These are phyloP conservation scores for Clohesyomyces aquaticus DNA, from an alignment of 495 filamentous ascomycete species.

Conservation along the genomic window DNA sequence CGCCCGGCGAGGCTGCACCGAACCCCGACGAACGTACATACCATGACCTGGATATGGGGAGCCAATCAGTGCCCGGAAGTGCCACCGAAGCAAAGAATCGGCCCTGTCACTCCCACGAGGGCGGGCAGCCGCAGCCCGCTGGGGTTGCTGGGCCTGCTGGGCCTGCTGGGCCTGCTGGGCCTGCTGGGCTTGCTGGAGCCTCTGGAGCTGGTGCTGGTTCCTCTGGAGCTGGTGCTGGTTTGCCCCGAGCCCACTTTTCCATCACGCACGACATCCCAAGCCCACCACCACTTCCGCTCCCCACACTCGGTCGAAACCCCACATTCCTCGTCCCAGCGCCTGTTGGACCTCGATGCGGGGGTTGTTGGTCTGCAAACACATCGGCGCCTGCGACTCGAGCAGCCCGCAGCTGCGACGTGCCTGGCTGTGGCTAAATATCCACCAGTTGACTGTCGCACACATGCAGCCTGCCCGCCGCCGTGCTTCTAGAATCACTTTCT, in stretches of 20 bases:
- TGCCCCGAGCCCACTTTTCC: background rate
- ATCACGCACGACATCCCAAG: slow-evolving; percentile 1
- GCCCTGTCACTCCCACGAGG: too few relatives aligned
- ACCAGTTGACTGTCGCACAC: too few relatives aligned
- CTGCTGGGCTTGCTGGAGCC: too few relatives aligned
- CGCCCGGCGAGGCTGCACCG: background rate
- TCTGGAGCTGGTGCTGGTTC: too few relatives aligned
- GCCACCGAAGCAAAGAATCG: too few relatives aligned
- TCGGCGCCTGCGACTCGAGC: slow-evolving; percentile 6
- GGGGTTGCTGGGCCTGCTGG: too few relatives aligned
- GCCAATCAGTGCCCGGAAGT: background rate
- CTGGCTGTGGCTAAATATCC: slow-evolving; percentile 27
- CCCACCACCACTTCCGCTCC: background rate
- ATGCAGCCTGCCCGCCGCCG: slow-evolving; percentile 14
- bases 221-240: too few relatives aligned
- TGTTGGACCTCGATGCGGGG: background rate
- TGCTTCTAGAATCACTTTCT: slow-evolving; percentile 17
- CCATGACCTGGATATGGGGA: background rate
- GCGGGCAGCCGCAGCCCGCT: too few relatives aligned
- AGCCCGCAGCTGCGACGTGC: background rate
- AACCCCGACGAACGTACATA: background rate
- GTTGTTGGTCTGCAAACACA: background rate
- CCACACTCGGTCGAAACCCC: too few relatives aligned
- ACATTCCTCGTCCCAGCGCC: background rate
- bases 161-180: too few relatives aligned